Percentiles rank a stretch among this genome's conserved stretches.
These are phyloP conservation scores for Turritis glabra DNA, from an alignment of 345 rosid genomes.

Conservation along the genomic window DNA sequence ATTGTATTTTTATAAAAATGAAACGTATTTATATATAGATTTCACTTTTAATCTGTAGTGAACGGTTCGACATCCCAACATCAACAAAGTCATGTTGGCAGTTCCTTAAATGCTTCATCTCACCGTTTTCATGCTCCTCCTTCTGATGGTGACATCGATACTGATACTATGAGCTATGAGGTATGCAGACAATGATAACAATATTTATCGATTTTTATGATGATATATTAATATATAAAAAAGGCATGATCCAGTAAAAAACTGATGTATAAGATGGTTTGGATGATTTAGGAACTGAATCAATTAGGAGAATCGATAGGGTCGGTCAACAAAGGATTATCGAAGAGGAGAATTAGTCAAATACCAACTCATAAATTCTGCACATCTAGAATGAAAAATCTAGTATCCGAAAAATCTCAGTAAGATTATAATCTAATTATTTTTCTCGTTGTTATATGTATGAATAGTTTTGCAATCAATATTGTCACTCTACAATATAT, in stretches of 20 bases:
- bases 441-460: neutral
- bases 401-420: neutral
- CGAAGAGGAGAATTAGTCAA: neutral
- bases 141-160: constrained; percentile 14
- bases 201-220: neutral
- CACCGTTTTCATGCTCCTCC: neutral
- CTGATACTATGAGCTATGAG: constrained; percentile 30
- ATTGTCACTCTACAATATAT: neutral
- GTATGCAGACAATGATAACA: neutral
- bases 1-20: neutral
- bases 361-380: neutral
- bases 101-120: neutral
- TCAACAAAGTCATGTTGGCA: neutral
- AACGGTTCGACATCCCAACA: neutral
- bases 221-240: neutral
- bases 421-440: neutral
- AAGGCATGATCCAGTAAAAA: neutral
- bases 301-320: constrained; percentile 31
- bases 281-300: constrained; percentile 11
- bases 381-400: neutral
- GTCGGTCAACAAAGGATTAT: constrained; percentile 23
- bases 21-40: neutral
- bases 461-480: neutral
- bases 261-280: neutral
- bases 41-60: neutral